A percentile compares a stretch with the other conserved stretches of the same genome.
Evolutionary conservation across 805 yeast genomes (phyloP).

Genomic region (Millerago galiae): DNA sequence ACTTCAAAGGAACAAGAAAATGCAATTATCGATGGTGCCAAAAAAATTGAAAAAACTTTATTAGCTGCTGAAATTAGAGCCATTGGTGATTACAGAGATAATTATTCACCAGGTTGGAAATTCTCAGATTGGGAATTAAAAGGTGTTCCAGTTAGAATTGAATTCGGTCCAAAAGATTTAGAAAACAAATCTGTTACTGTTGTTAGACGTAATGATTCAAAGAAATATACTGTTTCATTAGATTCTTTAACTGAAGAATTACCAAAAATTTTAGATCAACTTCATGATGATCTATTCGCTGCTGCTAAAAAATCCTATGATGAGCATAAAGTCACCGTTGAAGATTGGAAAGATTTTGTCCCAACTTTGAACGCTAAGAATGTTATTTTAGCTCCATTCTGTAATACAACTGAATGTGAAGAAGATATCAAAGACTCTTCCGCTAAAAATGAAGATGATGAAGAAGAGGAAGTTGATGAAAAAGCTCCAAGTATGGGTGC

Average conservation of each 20-base stretch:
- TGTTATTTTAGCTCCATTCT: slow-evolving; percentile 93
- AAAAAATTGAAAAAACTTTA: slow-evolving; percentile 59
- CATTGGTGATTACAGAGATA: slow-evolving; percentile 82
- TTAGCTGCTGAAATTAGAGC: slow-evolving; percentile 62
- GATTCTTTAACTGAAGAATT: slow-evolving; percentile 58
- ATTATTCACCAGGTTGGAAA: slow-evolving; percentile 98
- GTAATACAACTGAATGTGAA: slow-evolving; percentile 92
- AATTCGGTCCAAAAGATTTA: slow-evolving; percentile 94
- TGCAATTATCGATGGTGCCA: slow-evolving; percentile 63
- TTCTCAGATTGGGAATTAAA: slow-evolving; percentile 95
- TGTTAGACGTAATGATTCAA: slow-evolving; percentile 89
- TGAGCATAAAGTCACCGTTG: slow-evolving; percentile 72
- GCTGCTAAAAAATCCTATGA: slow-evolving; percentile 83
- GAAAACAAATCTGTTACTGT: slow-evolving; percentile 73
- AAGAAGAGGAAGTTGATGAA: slow-evolving; percentile 86
- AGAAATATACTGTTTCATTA: slow-evolving; percentile 62
- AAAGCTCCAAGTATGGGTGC: slow-evolving; percentile 99
- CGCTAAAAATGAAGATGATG: slow-evolving; percentile 52
- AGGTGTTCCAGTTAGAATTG: slow-evolving; percentile 92
- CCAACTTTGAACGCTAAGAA: slow-evolving; percentile 88
- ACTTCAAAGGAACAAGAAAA: slow-evolving; percentile 71
- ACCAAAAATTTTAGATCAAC: slow-evolving; percentile 71
- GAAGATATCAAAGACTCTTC: slow-evolving; percentile 93
- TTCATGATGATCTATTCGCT: slow-evolving; percentile 68
- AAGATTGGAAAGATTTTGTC: slow-evolving; percentile 87